These are phyloP conservation scores for Thymus quinquecostatus DNA, from an alignment of 257 asterid species.

Conservation along the genomic window DNA sequence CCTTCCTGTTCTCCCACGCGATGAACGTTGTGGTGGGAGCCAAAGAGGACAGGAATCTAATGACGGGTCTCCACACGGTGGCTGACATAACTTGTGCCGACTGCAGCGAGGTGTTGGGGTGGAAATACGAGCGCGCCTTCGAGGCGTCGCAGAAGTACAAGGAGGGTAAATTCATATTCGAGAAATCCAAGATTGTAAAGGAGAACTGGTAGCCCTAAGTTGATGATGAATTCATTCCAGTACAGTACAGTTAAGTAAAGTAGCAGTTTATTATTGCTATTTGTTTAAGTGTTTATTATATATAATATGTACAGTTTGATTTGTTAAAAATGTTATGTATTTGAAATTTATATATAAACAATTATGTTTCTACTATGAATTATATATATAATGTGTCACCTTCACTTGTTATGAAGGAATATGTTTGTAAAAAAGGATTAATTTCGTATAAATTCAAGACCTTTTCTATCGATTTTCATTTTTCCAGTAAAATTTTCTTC, in stretches of 20 bases:
- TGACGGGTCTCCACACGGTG: conserved; percentile 84
- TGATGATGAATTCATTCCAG: conserved; percentile 22
- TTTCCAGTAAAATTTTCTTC: too few relatives aligned
- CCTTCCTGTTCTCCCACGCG: conserved; percentile 75
- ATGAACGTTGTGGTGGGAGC: conserved; percentile 66
- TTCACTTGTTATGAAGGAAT: too few relatives aligned
- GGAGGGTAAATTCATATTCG: conserved; percentile 82
- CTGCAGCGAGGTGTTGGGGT: conserved; percentile 70
- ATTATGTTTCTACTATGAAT: too few relatives aligned
- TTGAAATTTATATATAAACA: conserved; percentile 15
- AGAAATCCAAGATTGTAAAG: conserved; percentile 73
- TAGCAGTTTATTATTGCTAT: conserved; percentile 27
- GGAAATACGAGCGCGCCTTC: conserved; percentile 81
- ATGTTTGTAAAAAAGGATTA: too few relatives aligned
- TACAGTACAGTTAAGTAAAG: not conserved
- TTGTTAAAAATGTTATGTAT: conserved; percentile 22
- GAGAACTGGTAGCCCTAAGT: conserved; percentile 65
- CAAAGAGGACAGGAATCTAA: conserved; percentile 68
- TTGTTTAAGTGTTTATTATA: conserved; percentile 33
- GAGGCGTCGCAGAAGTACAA: conserved; percentile 77
- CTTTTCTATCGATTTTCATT: too few relatives aligned
- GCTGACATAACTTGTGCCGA: conserved; percentile 73
- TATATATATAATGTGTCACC: too few relatives aligned
- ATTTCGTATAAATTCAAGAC: too few relatives aligned
- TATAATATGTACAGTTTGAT: conserved; percentile 24